These are phyloP conservation scores for Trametes punicea DNA, from an alignment of 768 basidiomycete species.

Conservation along the genomic window DNA sequence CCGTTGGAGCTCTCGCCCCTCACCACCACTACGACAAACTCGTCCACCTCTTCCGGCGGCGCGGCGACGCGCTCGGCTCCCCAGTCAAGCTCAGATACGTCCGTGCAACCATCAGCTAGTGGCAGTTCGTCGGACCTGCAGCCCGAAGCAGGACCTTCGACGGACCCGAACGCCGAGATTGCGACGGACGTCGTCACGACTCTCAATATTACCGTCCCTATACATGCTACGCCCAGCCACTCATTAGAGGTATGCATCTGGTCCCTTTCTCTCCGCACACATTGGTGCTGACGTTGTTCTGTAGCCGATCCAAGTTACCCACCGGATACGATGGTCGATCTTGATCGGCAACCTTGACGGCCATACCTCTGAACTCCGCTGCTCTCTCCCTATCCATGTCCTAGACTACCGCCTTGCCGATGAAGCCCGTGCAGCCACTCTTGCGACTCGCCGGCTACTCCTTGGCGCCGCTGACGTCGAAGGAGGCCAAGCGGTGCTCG, in stretches of 20 bases:
- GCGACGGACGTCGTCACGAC: slow-evolving; percentile 55
- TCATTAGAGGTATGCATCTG: slow-evolving; percentile 49
- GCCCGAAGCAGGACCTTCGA: slow-evolving; percentile 10
- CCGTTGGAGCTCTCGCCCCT: slow-evolving; percentile 26
- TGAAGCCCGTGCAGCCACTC: slow-evolving; percentile 71
- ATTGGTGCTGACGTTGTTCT: not conserved
- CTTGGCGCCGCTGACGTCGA: slow-evolving; percentile 40
- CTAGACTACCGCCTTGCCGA: slow-evolving; percentile 70
- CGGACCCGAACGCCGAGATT: slow-evolving; percentile 15
- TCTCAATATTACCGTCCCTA: slow-evolving; percentile 58
- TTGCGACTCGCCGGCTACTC: slow-evolving; percentile 73
- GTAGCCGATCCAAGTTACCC: slow-evolving; percentile 63
- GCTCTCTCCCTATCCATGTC: slow-evolving; percentile 85
- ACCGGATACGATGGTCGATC: slow-evolving; percentile 81
- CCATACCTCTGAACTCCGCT: slow-evolving; percentile 91
- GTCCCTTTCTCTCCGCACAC: not conserved
- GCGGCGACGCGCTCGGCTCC: not conserved
- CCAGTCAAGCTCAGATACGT: not conserved
- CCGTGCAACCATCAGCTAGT: slow-evolving; percentile 2
- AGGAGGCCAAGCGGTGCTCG: slow-evolving; percentile 25
- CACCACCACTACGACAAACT: slow-evolving; percentile 27
- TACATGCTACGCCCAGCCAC: slow-evolving; percentile 66
- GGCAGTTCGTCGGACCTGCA: slow-evolving; percentile 9
- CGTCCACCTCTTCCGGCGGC: slow-evolving; percentile 19
- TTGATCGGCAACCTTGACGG: slow-evolving; percentile 84